Evolutionary conservation across 768 basidiomycete genomes (phyloP).

Genomic region (Nidularia sp.): DNA sequence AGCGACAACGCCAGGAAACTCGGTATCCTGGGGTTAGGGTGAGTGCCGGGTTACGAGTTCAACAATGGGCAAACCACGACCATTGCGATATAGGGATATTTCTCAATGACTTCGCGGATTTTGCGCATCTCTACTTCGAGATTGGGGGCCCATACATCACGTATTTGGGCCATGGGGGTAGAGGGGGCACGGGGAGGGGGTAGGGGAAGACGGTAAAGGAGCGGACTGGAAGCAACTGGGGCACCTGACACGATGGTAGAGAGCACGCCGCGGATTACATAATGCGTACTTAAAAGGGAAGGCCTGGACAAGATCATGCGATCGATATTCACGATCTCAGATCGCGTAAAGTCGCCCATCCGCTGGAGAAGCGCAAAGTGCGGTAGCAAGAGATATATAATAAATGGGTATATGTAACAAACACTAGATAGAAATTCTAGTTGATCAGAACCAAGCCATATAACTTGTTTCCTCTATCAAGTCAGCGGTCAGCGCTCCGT

Average conservation of each 20-base stretch:
- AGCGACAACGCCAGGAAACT: constrained; percentile 98
- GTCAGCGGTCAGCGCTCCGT: constrained; percentile 52
- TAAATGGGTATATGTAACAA: neutral
- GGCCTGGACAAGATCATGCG: too few relatives aligned
- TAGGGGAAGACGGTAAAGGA: too few relatives aligned
- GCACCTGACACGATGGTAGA: too few relatives aligned
- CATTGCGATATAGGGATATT: constrained; percentile 95
- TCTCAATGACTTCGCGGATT: constrained; percentile 83
- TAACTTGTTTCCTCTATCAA: constrained; percentile 59
- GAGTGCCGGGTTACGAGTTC: constrained; percentile 17
- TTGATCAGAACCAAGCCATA: constrained; percentile 62
- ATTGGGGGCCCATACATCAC: constrained; percentile 94
- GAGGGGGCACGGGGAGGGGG: too few relatives aligned
- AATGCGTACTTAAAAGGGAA: too few relatives aligned
- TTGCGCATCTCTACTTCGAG: constrained; percentile 89
- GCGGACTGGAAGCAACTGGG: too few relatives aligned
- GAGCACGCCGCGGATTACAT: too few relatives aligned
- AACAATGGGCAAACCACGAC: constrained; percentile 37
- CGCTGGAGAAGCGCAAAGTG: too few relatives aligned
- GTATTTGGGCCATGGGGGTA: constrained; percentile 68
- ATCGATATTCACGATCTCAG: too few relatives aligned
- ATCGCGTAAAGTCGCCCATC: too few relatives aligned
- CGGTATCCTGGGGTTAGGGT: constrained; percentile 73
- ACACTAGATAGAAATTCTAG: neutral
- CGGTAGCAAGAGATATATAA: neutral